Conservation (phyloP, 176 grass and related monocot genomes). For the Alopecurus myosuroides region DNA sequence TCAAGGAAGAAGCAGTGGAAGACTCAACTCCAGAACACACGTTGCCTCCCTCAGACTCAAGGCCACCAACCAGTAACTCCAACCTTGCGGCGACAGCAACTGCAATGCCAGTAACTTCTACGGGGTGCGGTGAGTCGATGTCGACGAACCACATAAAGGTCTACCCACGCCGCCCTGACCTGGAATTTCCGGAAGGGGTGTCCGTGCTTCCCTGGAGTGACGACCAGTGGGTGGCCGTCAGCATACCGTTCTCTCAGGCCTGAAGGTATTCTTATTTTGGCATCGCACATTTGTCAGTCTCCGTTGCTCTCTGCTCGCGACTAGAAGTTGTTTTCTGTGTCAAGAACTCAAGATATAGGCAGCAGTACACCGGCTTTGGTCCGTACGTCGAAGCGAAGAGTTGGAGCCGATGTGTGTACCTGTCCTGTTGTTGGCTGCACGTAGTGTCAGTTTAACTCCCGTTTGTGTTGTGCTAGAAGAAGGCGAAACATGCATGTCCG, state of each 20-base stretch:
- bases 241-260: conserved; percentile 33
- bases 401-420: not conserved
- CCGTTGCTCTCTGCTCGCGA: not conserved
- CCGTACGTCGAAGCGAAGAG: not conserved
- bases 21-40: not conserved
- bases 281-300: not conserved
- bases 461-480: not conserved
- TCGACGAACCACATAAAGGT: conserved; percentile 37
- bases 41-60: not conserved
- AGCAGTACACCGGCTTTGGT: not conserved
- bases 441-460: not conserved
- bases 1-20: conserved; percentile 2
- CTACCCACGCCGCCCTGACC: conserved; percentile 36
- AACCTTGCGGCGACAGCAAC: not conserved
- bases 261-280: conserved; percentile 34
- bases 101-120: not conserved
- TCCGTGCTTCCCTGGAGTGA: conserved; percentile 55
- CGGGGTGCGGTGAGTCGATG: conserved; percentile 21
- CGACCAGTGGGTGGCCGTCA: conserved; percentile 58
- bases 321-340: conserved; percentile 11
- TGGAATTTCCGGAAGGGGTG: conserved; percentile 37
- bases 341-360: conserved; percentile 22
- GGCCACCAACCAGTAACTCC: not conserved
- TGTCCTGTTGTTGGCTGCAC: not conserved
- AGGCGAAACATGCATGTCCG: not conserved